A percentile compares a stretch with the other conserved stretches of the same genome.
phyloP scores from a whole-genome alignment of 2,329 filamentous ascomycete genomes.

The Tolypocladium nubicola region DNA sequence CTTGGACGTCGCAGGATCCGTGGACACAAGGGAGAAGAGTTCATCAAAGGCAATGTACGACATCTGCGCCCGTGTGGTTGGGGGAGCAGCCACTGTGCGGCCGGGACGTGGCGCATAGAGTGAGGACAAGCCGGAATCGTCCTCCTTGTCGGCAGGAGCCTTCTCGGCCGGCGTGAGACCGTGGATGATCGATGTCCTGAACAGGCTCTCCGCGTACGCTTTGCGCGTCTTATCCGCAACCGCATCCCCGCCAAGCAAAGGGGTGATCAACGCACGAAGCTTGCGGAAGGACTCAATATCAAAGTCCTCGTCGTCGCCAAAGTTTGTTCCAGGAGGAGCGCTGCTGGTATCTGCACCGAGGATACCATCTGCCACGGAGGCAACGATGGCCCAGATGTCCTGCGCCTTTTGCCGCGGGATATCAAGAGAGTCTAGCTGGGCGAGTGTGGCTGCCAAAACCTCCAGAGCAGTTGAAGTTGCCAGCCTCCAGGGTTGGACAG shows the following conservation, averaged over 20 bases:
- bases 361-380: conserved; percentile 57
- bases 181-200: conserved; percentile 75
- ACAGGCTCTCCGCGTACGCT: conserved; percentile 64
- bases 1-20: conserved; percentile 14
- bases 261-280: conserved; percentile 63
- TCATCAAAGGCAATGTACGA: conserved; percentile 73
- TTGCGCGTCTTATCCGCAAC: conserved; percentile 59
- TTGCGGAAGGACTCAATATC: conserved; percentile 66
- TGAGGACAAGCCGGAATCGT: conserved; percentile 37
- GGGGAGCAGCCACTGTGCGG: conserved; percentile 57
- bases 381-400: conserved; percentile 60
- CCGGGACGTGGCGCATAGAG: conserved; percentile 59
- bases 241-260: conserved; percentile 53
- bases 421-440: conserved; percentile 41
- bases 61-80: conserved; percentile 59
- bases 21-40: conserved; percentile 57
- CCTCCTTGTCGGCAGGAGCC: conserved; percentile 36
- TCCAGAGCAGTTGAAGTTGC: conserved; percentile 62
- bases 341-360: conserved; percentile 50
- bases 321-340: conserved; percentile 32
- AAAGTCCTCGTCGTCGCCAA: conserved; percentile 64
- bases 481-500: conserved; percentile 65
- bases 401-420: conserved; percentile 35
- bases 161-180: conserved; percentile 44
- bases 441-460: conserved; percentile 56